Evolutionary conservation across 2,329 filamentous ascomycete species (phyloP).

Genomic region (Phyllosticta citrichinensis): DNA sequence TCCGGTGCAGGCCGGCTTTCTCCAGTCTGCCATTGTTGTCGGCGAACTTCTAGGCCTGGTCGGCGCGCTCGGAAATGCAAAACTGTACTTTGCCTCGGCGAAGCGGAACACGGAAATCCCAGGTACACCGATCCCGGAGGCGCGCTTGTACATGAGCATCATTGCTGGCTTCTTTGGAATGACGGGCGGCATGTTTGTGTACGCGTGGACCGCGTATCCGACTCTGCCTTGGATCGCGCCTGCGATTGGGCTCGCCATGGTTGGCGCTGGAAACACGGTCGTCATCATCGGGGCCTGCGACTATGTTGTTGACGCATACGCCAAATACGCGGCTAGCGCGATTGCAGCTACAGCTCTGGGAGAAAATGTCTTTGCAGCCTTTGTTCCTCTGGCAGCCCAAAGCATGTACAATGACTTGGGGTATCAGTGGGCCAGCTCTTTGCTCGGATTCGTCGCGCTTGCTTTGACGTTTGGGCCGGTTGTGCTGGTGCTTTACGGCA

Average conservation of each 20-base stretch:
- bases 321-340: slow-evolving; percentile 40
- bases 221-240: slow-evolving; percentile 38
- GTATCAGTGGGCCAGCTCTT: slow-evolving; percentile 40
- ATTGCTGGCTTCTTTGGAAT: slow-evolving; percentile 37
- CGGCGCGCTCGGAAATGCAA: slow-evolving; percentile 25
- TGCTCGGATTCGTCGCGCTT: slow-evolving; percentile 37
- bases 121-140: slow-evolving; percentile 26
- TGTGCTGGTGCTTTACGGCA: slow-evolving; percentile 34
- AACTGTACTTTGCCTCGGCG: slow-evolving; percentile 34
- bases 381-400: slow-evolving; percentile 38
- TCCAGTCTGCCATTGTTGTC: slow-evolving; percentile 36
- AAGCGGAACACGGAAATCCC: slow-evolving; percentile 7
- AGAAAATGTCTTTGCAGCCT: slow-evolving; percentile 40
- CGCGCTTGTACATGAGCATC: slow-evolving; percentile 35
- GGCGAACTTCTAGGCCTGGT: slow-evolving; percentile 36
- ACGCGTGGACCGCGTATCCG: slow-evolving; percentile 40
- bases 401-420: slow-evolving; percentile 40
- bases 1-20: slow-evolving; percentile 34
- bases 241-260: slow-evolving; percentile 36
- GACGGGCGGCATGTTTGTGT: slow-evolving; percentile 40
- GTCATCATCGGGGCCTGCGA: slow-evolving; percentile 37
- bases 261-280: slow-evolving; percentile 40
- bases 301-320: slow-evolving; percentile 43
- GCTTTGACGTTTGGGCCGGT: slow-evolving; percentile 36
- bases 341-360: slow-evolving; percentile 39